Evolutionary conservation across 2,329 filamentous ascomycete genomes (phyloP), one percentile per base, ranked within the genome.

Genomic region (Venturia aucupariae): DNA sequence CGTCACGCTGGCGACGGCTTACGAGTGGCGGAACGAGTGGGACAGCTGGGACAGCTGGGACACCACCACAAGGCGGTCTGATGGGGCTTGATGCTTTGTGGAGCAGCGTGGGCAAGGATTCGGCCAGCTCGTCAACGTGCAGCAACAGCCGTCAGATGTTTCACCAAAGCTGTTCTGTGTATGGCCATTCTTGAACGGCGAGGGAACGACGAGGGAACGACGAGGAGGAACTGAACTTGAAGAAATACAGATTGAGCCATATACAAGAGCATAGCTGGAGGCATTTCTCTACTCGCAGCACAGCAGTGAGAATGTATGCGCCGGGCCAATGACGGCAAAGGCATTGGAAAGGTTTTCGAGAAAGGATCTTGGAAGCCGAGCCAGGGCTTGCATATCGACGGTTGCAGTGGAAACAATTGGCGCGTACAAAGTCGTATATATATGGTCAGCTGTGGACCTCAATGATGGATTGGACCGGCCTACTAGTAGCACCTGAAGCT

Each of bases 321-420:
- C 27, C 22, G 30, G 8, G 51, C 51, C 51, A 57, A 57, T 57
- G 30, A 57, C 30, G 17, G 51, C 19, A 6, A 11, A 35, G 30
- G 51, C 51, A 57, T 57, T 57, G 51, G 7, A 57, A 57, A 57
- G 51, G 30, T 57, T 57, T 57, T 57, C 51, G 51, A 57, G 30
- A 57, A 22, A 8, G 15, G 15, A 57, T 57, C 51, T 35, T 38
- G 51, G 51, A 32, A 13, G 48, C n/a, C 5, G 5, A 38, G 35
- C 48, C 51, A 55, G 51, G 51, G 51, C 27, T 35, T 55, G 51
- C 51, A 55, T 48, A n/a, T 41, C 15, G 22, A 48, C 44, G 6
- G 51, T 27, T 30, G 24, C 48, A 32, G 24, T 57, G 51, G 51
- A n/a, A 35, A 57, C 51, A 57, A 57, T n/a, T 57, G 51, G 51